A percentile compares a stretch with the other conserved stretches of the same genome.
phyloP scores from a whole-genome alignment of 352 stramenopile species.

The Globisporangium ultimum region DNA sequence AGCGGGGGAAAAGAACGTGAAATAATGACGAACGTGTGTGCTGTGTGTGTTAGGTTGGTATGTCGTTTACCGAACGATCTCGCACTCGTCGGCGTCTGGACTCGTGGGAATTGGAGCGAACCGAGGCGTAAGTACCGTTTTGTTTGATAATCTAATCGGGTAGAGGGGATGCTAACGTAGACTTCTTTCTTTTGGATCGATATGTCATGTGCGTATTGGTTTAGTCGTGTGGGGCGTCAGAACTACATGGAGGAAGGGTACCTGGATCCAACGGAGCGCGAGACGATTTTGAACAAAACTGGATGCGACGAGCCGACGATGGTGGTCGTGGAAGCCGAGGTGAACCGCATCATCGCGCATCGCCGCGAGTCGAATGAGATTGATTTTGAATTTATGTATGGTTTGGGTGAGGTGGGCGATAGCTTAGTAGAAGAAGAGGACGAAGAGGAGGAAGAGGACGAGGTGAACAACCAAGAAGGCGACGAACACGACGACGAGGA shows the following conservation, averaged over 20 bases:
- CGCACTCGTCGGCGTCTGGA: conserved; percentile 70
- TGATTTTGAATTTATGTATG: conserved; percentile 80
- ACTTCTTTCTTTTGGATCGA: neutral
- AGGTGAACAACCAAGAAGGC: conserved; percentile 28
- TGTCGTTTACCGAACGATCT: conserved; percentile 77
- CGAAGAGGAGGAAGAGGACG: conserved; percentile 29
- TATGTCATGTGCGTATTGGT: conserved; percentile 2
- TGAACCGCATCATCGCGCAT: conserved; percentile 81
- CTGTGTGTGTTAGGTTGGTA: conserved; percentile 30
- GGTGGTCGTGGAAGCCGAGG: conserved; percentile 68
- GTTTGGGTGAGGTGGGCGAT: conserved; percentile 28
- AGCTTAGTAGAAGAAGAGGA: conserved; percentile 25
- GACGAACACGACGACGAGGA: conserved; percentile 28
- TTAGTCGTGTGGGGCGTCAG: conserved; percentile 63
- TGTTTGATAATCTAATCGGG: no score
- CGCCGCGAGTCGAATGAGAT: conserved; percentile 81
- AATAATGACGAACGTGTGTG: no score
- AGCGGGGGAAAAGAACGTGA: no score
- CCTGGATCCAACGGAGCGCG: conserved; percentile 70
- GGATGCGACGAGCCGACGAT: conserved; percentile 73
- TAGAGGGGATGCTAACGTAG: no score
- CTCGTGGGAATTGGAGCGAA: conserved; percentile 74
- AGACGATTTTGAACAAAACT: conserved; percentile 71
- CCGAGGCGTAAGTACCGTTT: conserved; percentile 46
- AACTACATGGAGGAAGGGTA: conserved; percentile 88